These are phyloP conservation scores for Penicillium sp. DNA, from an alignment of 2,329 filamentous ascomycete genomes.

Conservation along the genomic window DNA sequence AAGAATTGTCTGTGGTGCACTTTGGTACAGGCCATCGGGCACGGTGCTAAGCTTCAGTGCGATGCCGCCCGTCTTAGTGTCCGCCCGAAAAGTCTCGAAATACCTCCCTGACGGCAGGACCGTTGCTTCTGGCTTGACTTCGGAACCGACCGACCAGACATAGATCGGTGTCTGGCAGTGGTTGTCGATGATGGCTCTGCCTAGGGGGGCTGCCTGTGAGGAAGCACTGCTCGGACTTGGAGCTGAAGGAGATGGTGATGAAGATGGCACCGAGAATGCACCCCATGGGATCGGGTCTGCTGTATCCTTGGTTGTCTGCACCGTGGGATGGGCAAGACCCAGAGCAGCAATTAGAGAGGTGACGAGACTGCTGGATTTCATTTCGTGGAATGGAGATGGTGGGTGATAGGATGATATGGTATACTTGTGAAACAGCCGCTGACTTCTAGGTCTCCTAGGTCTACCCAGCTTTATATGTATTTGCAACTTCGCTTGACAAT, in stretches of 20 bases:
- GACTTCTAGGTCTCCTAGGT: no score
- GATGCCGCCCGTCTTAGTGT: constrained; percentile 39
- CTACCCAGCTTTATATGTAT: no score
- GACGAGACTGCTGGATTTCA: not conserved
- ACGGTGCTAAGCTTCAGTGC: constrained; percentile 43
- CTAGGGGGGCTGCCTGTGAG: constrained; percentile 15
- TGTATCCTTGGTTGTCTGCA: no score
- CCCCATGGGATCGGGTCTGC: not conserved
- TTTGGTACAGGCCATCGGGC: constrained; percentile 33
- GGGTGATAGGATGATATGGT: no score
- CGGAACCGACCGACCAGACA: constrained; percentile 39
- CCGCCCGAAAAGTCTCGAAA: constrained; percentile 36
- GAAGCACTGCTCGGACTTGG: not conserved
- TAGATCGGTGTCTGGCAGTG: constrained; percentile 35
- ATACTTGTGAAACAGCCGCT: no score
- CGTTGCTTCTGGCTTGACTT: constrained; percentile 21
- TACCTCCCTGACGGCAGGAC: constrained; percentile 29
- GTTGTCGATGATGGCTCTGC: constrained; percentile 37
- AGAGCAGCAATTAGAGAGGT: not conserved
- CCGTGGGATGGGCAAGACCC: not conserved
- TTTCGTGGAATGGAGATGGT: no score
- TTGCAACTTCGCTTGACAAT: no score
- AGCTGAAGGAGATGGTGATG: not conserved
- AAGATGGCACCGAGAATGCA: not conserved
- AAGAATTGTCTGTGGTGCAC: constrained; percentile 41